Evolutionary conservation across 148 eudicot species (phyloP).

Genomic region (Rhododendron ovatum): DNA sequence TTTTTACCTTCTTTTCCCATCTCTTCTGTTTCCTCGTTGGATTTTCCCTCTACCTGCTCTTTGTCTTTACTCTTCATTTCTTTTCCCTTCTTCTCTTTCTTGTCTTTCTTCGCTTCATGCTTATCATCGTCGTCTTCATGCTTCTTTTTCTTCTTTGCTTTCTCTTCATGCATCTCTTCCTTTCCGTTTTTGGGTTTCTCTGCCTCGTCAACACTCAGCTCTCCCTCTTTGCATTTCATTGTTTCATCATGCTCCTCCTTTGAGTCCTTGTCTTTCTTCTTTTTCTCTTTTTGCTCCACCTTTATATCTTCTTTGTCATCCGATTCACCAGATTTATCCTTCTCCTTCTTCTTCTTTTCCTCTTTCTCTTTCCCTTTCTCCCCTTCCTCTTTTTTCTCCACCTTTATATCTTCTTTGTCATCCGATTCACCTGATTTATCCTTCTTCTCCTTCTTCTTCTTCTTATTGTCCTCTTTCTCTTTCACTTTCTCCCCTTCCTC

Average conservation of each 20-base stretch:
- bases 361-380: not conserved
- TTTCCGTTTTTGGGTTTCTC: slow-evolving; percentile 20
- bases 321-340: not conserved
- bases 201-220: slow-evolving; percentile 14
- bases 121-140: slow-evolving; percentile 10
- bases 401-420: not conserved
- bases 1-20: slow-evolving; percentile 8
- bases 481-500: not conserved
- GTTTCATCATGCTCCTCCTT: slow-evolving; percentile 1
- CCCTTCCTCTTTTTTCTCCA: not conserved
- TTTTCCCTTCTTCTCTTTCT: slow-evolving; percentile 13
- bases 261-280: not conserved
- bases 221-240: slow-evolving; percentile 19
- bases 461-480: not conserved
- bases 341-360: not conserved
- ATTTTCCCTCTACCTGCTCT: slow-evolving; percentile 7
- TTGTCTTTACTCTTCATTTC: slow-evolving; percentile 10
- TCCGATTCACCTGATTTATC: not conserved
- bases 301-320: not conserved
- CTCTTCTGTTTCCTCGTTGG: slow-evolving; percentile 5
- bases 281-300: not conserved
- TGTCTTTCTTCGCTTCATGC: slow-evolving; percentile 15
- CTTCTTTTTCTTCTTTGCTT: slow-evolving; percentile 9
- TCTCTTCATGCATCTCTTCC: slow-evolving; percentile 13
- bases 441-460: not conserved